phyloP scores from a whole-genome alignment of 2,329 filamentous ascomycete genomes.

The Escovopsis sp. region DNA sequence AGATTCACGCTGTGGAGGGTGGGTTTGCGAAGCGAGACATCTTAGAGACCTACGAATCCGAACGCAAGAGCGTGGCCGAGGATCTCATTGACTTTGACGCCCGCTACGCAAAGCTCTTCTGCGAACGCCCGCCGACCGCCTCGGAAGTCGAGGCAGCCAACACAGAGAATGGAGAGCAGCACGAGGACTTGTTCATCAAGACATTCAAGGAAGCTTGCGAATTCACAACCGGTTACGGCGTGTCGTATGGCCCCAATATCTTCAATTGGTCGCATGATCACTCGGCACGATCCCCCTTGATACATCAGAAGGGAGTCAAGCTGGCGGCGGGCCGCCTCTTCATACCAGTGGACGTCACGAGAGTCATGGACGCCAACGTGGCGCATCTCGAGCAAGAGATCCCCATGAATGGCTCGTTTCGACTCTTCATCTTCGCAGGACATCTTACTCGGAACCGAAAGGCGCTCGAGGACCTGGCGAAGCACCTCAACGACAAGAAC shows the following conservation, averaged over 20 bases:
- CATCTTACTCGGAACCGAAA: constrained; percentile 39
- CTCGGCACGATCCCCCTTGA: constrained; percentile 52
- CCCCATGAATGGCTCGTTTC: constrained; percentile 75
- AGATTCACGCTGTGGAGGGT: constrained; percentile 78
- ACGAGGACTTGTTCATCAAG: constrained; percentile 65
- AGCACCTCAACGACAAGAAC: constrained; percentile 44
- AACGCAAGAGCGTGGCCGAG: constrained; percentile 75
- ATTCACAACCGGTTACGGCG: constrained; percentile 85
- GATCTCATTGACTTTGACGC: constrained; percentile 76
- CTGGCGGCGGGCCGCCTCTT: constrained; percentile 63
- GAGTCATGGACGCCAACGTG: constrained; percentile 77
- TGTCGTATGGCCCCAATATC: constrained; percentile 67
- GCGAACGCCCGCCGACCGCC: constrained; percentile 57
- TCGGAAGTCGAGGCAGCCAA: constrained; percentile 53
- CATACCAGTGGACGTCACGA: constrained; percentile 66
- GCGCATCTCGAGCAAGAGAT: constrained; percentile 85
- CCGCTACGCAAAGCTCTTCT: constrained; percentile 82
- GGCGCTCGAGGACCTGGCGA: constrained; percentile 57
- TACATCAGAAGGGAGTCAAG: constrained; percentile 50
- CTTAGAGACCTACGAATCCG: constrained; percentile 72
- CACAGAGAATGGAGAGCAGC: constrained; percentile 21
- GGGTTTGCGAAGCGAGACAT: constrained; percentile 65
- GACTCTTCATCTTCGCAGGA: constrained; percentile 77
- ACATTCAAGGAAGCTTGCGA: constrained; percentile 86
- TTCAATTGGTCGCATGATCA: constrained; percentile 73